Evolutionary conservation across 2,329 filamentous ascomycete genomes (phyloP), one percentile per base, ranked within the genome.

Genomic region (Hymenoscyphus linearis): DNA sequence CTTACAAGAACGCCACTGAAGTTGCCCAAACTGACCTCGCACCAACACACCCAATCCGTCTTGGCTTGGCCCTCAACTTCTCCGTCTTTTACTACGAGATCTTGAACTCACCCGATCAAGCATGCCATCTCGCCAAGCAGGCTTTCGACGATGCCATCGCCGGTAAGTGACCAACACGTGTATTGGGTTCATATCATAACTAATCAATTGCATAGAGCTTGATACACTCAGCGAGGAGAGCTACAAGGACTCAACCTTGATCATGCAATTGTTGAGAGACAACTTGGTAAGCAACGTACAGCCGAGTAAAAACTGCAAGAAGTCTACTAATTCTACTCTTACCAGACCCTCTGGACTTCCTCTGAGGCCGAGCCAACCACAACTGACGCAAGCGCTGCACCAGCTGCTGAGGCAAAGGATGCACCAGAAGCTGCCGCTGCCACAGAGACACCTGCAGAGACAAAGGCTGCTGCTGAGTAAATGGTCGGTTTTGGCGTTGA

Each of bases 71-170:
- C 72, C 85, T 96, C 70, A 96, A 96, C 88, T 96, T 96, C 85
- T 96, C 93, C 68, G 93, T 97, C 74, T 98, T 97, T 85, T 98
- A 98, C 88, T 99, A 99, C 79, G 91, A 99, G 87, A 99, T 98
- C 77, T 85, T 98, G 74, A 99, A 98, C 85, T 92, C 93, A 52
- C 93, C 93, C 67, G 95, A 98, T 78, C 93, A 96, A 82, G 93
- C 93, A 76, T 97, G 93, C 88, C 93, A 96, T 79, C 87, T 97
- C 71, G 93, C 91, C 79, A 96, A 96, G 86, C 90, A 93, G 78
- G 91, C 91, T 62, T 96, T 96, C 75, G 91, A 96, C 74, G 93
- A 98, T 79, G 93, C 93, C 70, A 97, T 97, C 85, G 93, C 93
- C 73, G 85, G 84, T 86, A 76, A 67, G 80, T 55, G 18, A 81